phyloP scores from a whole-genome alignment of 2,329 filamentous ascomycete genomes.

The Cytospora paraplurivora region DNA sequence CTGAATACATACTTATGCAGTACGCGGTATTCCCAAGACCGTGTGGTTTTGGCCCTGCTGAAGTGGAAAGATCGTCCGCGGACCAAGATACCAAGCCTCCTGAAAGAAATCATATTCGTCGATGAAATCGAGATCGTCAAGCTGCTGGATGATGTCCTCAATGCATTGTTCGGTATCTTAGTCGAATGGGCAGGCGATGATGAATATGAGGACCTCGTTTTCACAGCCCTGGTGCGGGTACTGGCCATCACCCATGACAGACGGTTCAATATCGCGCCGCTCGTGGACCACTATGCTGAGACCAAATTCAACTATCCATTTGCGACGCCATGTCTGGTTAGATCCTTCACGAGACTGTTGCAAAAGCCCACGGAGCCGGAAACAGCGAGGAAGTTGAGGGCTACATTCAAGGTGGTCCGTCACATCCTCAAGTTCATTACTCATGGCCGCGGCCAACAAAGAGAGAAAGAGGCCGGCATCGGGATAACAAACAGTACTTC shows the following conservation, averaged over 20 bases:
- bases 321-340: constrained; percentile 82
- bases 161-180: constrained; percentile 86
- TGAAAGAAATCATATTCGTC: constrained; percentile 87
- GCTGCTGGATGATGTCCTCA: constrained; percentile 83
- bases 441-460: constrained; percentile 82
- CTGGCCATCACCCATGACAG: constrained; percentile 93
- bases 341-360: constrained; percentile 82
- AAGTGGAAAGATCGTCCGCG: constrained; percentile 80
- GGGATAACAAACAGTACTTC: constrained; percentile 76
- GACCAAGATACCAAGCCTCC: constrained; percentile 69
- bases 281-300: constrained; percentile 91
- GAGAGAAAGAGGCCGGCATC: constrained; percentile 83
- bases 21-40: constrained; percentile 91
- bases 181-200: constrained; percentile 90
- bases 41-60: constrained; percentile 77
- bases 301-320: constrained; percentile 91
- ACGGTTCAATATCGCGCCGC: constrained; percentile 84
- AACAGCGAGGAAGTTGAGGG: constrained; percentile 79
- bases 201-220: constrained; percentile 89
- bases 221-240: constrained; percentile 85
- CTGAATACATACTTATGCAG: constrained; percentile 89
- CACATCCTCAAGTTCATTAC: constrained; percentile 95
- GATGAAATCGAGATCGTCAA: constrained; percentile 98
- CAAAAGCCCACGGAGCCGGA: constrained; percentile 81
- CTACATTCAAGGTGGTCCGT: constrained; percentile 91